Conservation (phyloP, 352 stramenopile genomes). For the Phytopythium aichiense region DNA sequence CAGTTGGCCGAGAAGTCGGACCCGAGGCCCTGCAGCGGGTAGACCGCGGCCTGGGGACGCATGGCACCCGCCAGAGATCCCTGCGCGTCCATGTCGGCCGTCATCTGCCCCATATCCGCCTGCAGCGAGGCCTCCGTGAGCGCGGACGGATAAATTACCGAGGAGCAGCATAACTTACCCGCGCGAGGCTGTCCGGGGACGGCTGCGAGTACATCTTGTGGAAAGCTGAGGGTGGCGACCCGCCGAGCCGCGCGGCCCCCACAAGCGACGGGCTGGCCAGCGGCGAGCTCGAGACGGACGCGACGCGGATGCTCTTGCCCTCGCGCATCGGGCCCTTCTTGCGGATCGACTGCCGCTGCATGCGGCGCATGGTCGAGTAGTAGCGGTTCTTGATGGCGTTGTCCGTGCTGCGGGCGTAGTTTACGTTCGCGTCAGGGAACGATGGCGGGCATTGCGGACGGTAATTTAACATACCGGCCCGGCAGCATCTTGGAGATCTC, state of each 20-base stretch:
- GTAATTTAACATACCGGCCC: slow-evolving; percentile 35
- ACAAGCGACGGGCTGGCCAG: slow-evolving; percentile 17
- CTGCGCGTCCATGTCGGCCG: not conserved
- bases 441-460: not conserved
- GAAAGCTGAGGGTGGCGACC: slow-evolving; percentile 39
- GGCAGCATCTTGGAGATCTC: slow-evolving; percentile 91
- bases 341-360: slow-evolving; percentile 83
- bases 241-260: not conserved
- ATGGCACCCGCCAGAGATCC: not conserved
- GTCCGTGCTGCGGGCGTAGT: slow-evolving; percentile 46
- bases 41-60: slow-evolving; percentile 20
- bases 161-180: slow-evolving; percentile 11
- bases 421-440: not conserved
- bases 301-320: slow-evolving; percentile 76
- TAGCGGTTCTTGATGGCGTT: slow-evolving; percentile 92
- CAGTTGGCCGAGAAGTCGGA: slow-evolving; percentile 11
- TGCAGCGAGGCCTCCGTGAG: not conserved
- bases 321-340: slow-evolving; percentile 83
- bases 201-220: slow-evolving; percentile 53
- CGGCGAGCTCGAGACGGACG: slow-evolving; percentile 41
- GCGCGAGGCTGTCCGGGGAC: slow-evolving; percentile 22
- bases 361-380: slow-evolving; percentile 90
- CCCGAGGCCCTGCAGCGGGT: slow-evolving; percentile 18
- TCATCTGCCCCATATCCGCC: not conserved
- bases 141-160: not conserved